Evolutionary conservation across 371 early-diverging fungal genomes (phyloP).

Genomic region (Chytridium lagenaria): DNA sequence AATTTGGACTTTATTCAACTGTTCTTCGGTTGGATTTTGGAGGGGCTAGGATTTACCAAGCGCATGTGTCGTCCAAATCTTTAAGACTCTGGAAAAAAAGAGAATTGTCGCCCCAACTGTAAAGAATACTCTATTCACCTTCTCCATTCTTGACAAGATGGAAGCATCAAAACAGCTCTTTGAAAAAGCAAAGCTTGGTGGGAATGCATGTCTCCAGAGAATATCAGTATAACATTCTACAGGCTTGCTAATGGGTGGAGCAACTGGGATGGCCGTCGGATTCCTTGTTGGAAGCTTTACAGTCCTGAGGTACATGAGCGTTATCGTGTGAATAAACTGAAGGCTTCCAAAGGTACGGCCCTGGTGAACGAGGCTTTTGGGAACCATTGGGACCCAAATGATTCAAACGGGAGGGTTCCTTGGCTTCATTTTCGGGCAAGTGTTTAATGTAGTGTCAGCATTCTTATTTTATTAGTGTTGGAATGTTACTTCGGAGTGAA

Average conservation of each 20-base stretch:
- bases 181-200: too few relatives aligned
- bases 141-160: too few relatives aligned
- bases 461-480: constrained; percentile 11
- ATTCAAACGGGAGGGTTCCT: constrained; percentile 35
- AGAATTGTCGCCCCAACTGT: too few relatives aligned
- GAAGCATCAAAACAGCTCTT: too few relatives aligned
- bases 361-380: constrained; percentile 33
- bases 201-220: too few relatives aligned
- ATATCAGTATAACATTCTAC: too few relatives aligned
- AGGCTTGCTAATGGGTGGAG: constrained; percentile 39
- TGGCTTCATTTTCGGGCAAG: constrained; percentile 29
- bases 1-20: too few relatives aligned
- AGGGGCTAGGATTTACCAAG: too few relatives aligned
- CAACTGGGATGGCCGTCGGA: constrained; percentile 28
- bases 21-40: too few relatives aligned
- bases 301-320: constrained; percentile 21
- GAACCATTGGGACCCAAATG: constrained; percentile 35
- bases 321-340: neutral
- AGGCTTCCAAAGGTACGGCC: constrained; percentile 22
- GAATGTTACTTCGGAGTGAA: constrained; percentile 28
- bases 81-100: too few relatives aligned
- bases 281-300: constrained; percentile 33
- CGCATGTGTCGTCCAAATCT: too few relatives aligned
- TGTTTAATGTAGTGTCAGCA: neutral
- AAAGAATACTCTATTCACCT: too few relatives aligned